These are phyloP conservation scores for Pistacia atlantica DNA, from an alignment of 345 rosid genomes.

Conservation along the genomic window DNA sequence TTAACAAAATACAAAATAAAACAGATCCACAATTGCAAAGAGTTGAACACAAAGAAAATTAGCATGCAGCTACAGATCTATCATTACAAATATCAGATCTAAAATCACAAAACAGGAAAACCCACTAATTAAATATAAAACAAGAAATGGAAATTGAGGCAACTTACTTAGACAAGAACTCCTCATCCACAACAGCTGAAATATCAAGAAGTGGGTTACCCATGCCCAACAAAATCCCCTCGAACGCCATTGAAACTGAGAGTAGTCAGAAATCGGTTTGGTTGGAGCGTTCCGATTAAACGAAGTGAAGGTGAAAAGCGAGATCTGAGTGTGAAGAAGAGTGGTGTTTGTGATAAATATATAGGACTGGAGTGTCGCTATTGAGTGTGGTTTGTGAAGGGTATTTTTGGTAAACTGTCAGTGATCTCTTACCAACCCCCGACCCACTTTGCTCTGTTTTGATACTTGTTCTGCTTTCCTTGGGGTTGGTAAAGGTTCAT, in stretches of 20 bases:
- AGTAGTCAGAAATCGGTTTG: neutral
- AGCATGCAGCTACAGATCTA: neutral
- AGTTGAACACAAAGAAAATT: neutral
- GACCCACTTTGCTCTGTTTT: too few species aligned
- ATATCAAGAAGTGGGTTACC: conserved; percentile 98
- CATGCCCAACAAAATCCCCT: conserved; percentile 81
- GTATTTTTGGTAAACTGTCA: neutral
- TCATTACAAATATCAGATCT: neutral
- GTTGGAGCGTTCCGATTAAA: neutral
- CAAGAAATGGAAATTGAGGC: neutral
- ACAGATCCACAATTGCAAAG: neutral
- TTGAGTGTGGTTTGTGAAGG: neutral
- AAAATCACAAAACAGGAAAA: neutral
- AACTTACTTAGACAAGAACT: conserved; percentile 67
- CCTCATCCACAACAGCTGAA: conserved; percentile 88
- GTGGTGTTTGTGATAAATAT: too few species aligned
- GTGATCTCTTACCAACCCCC: neutral
- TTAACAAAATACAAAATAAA: neutral
- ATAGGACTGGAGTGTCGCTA: too few species aligned
- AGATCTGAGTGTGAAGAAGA: too few species aligned
- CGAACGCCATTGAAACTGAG: conserved; percentile 56
- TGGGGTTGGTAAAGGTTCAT: neutral
- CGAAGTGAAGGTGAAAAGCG: too few species aligned
- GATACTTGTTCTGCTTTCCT: too few species aligned
- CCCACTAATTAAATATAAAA: neutral